Evolutionary conservation across 768 basidiomycete species (phyloP).

Genomic region (Mycena maculata): DNA sequence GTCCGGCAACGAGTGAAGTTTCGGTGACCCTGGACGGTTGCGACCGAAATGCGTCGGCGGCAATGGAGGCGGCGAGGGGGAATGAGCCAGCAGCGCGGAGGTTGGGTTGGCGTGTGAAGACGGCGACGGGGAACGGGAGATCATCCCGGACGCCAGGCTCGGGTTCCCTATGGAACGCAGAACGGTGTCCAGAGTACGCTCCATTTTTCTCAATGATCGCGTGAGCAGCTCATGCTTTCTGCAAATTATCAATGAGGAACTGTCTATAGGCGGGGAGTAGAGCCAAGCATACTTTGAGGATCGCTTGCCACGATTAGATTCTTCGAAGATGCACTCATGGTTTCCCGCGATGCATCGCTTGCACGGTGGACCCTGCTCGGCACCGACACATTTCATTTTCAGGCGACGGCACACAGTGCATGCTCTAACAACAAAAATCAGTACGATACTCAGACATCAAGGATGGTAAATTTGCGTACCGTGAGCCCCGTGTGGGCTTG

Average conservation of each 20-base stretch:
- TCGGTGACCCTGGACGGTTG: slow-evolving; percentile 73
- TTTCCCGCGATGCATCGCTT: slow-evolving; percentile 83
- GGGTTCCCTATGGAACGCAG: slow-evolving; percentile 90
- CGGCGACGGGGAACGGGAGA: slow-evolving; percentile 86
- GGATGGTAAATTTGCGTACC: slow-evolving; percentile 56
- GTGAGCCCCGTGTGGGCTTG: slow-evolving; percentile 89
- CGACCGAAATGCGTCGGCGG: slow-evolving; percentile 44
- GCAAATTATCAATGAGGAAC: slow-evolving; percentile 43
- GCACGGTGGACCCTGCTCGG: slow-evolving; percentile 91
- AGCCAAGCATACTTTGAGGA: slow-evolving; percentile 73
- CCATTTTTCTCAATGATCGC: slow-evolving; percentile 89
- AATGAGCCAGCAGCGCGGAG: slow-evolving; percentile 64
- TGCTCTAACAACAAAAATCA: slow-evolving; percentile 62
- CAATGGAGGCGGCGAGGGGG: slow-evolving; percentile 57
- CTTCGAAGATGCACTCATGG: slow-evolving; percentile 96
- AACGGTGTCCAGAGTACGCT: slow-evolving; percentile 91
- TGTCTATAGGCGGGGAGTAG: slow-evolving; percentile 36
- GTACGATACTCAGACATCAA: not conserved
- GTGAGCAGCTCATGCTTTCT: slow-evolving; percentile 89
- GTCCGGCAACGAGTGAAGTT: slow-evolving; percentile 91
- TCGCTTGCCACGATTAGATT: slow-evolving; percentile 94
- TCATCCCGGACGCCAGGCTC: slow-evolving; percentile 78
- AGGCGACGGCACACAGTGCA: slow-evolving; percentile 92
- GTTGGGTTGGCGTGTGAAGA: slow-evolving; percentile 64
- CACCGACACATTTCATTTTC: slow-evolving; percentile 94